Percentiles rank a stretch among this genome's conserved stretches.
Evolutionary conservation across 2,329 filamentous ascomycete genomes (phyloP).

Genomic region (Aureobasidium sp.): DNA sequence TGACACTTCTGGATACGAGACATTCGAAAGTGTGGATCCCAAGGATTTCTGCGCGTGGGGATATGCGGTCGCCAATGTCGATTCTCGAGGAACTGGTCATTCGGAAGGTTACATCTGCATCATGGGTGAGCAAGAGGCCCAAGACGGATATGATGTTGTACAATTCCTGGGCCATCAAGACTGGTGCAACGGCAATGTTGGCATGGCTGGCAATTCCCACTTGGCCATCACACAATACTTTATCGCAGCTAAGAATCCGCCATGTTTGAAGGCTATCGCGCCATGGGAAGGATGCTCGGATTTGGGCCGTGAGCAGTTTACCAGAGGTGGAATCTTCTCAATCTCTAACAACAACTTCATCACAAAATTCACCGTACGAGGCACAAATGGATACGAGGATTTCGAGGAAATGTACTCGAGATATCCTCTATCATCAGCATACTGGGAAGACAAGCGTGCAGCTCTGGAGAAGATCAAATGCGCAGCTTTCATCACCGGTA

Average conservation of each 20-base stretch:
- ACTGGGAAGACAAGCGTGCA: conserved; percentile 24
- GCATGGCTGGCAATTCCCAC: conserved; percentile 40
- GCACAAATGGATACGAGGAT: conserved; percentile 20
- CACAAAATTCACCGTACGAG: conserved; percentile 22
- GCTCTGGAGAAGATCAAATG: conserved; percentile 24
- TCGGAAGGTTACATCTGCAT: conserved; percentile 31
- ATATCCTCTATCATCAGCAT: conserved; percentile 20
- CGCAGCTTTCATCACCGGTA: conserved; percentile 23
- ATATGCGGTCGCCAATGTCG: conserved; percentile 30
- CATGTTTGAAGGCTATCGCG: conserved; percentile 38
- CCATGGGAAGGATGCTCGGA: conserved; percentile 44
- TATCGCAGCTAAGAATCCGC: conserved; percentile 37
- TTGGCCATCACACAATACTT: conserved; percentile 38
- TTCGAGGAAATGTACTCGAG: conserved; percentile 21
- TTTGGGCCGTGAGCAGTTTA: conserved; percentile 42
- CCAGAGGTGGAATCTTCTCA: conserved; percentile 34
- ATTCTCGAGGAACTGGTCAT: conserved; percentile 26
- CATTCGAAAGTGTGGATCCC: conserved; percentile 40
- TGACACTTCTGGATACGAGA: conserved; percentile 29
- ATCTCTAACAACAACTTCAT: conserved; percentile 35
- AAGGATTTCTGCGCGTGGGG: conserved; percentile 27
- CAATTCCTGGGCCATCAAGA: conserved; percentile 35
- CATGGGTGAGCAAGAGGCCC: conserved; percentile 39
- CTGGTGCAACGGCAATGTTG: conserved; percentile 42
- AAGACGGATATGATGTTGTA: conserved; percentile 42